Conservation (phyloP, 768 basidiomycete species). For the Lentinula lateritia region DNA sequence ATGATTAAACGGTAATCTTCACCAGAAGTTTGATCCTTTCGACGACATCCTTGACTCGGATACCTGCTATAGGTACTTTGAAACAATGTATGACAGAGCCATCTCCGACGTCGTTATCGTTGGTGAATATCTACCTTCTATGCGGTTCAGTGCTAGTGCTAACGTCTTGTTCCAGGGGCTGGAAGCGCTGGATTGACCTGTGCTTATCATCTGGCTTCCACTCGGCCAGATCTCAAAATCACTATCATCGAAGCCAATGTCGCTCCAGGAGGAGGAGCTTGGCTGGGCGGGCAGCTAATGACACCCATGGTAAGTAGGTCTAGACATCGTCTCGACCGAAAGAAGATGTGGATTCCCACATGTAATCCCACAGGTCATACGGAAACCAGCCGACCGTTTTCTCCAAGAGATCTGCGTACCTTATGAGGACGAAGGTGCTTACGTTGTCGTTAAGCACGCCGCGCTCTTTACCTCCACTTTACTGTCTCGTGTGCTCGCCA, state of each 20-base stretch:
- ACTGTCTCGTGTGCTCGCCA: conserved; percentile 61
- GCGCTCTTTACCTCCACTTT: conserved; percentile 78
- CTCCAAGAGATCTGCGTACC: conserved; percentile 63
- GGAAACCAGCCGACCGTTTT: conserved; percentile 74
- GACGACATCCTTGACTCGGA: not conserved
- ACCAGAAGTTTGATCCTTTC: not conserved
- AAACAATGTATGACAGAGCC: conserved; percentile 67
- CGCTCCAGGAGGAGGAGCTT: conserved; percentile 74
- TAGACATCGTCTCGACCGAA: not conserved
- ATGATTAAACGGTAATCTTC: conserved; percentile 63
- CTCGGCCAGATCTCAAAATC: conserved; percentile 56
- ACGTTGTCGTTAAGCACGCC: conserved; percentile 78
- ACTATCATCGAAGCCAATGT: conserved; percentile 48
- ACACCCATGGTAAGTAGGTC: conserved; percentile 55
- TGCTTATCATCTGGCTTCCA: conserved; percentile 66
- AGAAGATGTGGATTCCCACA: not conserved
- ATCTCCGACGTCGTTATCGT: conserved; percentile 75
- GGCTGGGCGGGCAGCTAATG: conserved; percentile 79
- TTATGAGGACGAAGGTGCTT: conserved; percentile 73
- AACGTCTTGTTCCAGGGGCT: conserved; percentile 20
- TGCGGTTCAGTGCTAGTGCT: conserved; percentile 25
- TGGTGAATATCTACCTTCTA: conserved; percentile 34
- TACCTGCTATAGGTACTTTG: conserved; percentile 51
- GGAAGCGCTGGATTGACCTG: conserved; percentile 68
- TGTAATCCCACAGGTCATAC: conserved; percentile 46